Percentiles rank a stretch among this genome's conserved stretches.
phyloP scores from a whole-genome alignment of 352 stramenopile species.

The Phytophthora kernoviae region DNA sequence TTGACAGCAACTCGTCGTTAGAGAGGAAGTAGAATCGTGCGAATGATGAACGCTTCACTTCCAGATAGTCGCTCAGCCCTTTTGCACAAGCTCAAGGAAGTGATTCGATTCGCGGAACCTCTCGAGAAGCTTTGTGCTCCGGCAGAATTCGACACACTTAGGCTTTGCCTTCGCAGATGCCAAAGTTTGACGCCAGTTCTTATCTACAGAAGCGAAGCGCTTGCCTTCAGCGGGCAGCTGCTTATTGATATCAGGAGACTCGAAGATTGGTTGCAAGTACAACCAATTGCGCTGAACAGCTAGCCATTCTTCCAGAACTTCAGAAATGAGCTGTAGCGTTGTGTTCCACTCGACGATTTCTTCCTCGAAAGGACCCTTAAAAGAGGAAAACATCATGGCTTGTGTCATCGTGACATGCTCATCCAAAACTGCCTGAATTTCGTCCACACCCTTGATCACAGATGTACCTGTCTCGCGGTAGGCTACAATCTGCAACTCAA shows the following conservation, averaged over 20 bases:
- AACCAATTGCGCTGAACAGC: constrained; percentile 95
- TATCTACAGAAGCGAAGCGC: constrained; percentile 94
- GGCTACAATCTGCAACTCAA: constrained; percentile 89
- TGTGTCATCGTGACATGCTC: constrained; percentile 97
- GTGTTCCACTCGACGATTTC: constrained; percentile 93
- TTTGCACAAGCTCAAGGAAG: constrained; percentile 93
- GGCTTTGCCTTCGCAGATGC: constrained; percentile 86
- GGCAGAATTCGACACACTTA: constrained; percentile 93
- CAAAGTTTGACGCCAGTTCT: constrained; percentile 95
- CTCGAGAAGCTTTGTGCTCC: constrained; percentile 91
- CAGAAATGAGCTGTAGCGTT: constrained; percentile 90
- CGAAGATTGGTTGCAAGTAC: constrained; percentile 96
- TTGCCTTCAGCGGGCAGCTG: constrained; percentile 95
- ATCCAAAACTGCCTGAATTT: constrained; percentile 94
- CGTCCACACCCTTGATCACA: constrained; percentile 95
- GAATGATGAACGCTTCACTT: constrained; percentile 93
- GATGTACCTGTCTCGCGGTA: constrained; percentile 95
- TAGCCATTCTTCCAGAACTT: constrained; percentile 95
- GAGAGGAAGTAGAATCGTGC: constrained; percentile 94
- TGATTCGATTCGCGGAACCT: constrained; percentile 95
- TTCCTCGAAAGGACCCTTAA: constrained; percentile 95
- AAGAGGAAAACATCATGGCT: constrained; percentile 96
- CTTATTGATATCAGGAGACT: constrained; percentile 96
- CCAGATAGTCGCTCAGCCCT: constrained; percentile 92
- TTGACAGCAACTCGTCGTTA: constrained; percentile 94